phyloP scores from a whole-genome alignment of 495 filamentous ascomycete species.

The Filosporella fistucella region DNA sequence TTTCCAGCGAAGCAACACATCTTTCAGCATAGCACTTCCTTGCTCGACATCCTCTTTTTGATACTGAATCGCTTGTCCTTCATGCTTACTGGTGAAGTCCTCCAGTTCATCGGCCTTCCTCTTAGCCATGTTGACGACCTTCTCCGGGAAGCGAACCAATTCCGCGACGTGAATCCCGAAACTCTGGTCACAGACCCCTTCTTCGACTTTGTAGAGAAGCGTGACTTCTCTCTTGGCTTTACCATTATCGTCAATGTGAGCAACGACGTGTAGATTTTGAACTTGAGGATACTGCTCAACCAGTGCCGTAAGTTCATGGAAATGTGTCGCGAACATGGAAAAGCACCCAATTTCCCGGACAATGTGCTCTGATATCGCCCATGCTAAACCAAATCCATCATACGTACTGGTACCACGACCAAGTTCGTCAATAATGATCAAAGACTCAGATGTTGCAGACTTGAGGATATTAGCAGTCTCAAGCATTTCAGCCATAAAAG shows the following conservation, averaged over 20 bases:
- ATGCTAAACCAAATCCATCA: conserved; percentile 95
- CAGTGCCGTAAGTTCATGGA: conserved; percentile 93
- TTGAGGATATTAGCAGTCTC: conserved; percentile 99
- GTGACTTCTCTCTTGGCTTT: conserved; percentile 78
- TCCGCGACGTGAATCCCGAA: conserved; percentile 99
- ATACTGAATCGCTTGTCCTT: conserved; percentile 43
- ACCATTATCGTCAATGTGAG: conserved; percentile 65
- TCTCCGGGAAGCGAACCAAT: conserved; percentile 94
- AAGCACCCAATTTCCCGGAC: conserved; percentile 91
- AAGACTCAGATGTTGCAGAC: conserved; percentile 84
- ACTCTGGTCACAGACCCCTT: conserved; percentile 91
- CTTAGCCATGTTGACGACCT: conserved; percentile 98
- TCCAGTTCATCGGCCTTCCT: conserved; percentile 97
- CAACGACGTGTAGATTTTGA: conserved; percentile 91
- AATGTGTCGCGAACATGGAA: conserved; percentile 95
- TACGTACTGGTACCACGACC: conserved; percentile 97
- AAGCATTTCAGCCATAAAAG: conserved; percentile 99
- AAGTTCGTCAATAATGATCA: conserved; percentile 99
- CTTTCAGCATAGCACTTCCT: conserved; percentile 83
- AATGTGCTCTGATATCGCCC: conserved; percentile 98
- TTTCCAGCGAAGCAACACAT: conserved; percentile 85
- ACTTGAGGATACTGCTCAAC: conserved; percentile 81
- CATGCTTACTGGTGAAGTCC: conserved; percentile 81
- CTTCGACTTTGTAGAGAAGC: conserved; percentile 91
- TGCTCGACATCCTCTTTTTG: conserved; percentile 85